phyloP scores from a whole-genome alignment of 1,139 yeast species.

The Yamadazyma spencermartinsiae region DNA sequence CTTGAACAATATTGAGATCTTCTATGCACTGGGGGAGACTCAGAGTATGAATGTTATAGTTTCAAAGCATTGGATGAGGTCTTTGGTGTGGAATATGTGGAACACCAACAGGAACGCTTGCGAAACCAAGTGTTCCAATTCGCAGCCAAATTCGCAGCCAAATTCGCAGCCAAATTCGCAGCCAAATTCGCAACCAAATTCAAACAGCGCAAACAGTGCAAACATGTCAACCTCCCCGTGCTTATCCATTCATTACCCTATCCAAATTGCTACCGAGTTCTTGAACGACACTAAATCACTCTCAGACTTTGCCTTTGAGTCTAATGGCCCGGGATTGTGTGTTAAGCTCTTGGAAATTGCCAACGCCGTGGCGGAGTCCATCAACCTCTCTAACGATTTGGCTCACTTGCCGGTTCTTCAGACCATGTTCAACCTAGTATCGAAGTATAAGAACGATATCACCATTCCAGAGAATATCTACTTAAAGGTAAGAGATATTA shows the following conservation, averaged over 20 bases:
- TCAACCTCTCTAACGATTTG: constrained; percentile 10
- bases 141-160: constrained; percentile 21
- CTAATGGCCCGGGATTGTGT: constrained; percentile 37
- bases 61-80: constrained; percentile 36
- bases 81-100: constrained; percentile 37
- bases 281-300: constrained; percentile 23
- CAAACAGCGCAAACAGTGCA: no score
- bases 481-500: constrained; percentile 17
- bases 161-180: no score
- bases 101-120: no score
- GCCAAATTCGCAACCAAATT: no score
- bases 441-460: constrained; percentile 23
- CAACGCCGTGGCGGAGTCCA: constrained; percentile 25
- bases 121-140: no score
- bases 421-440: constrained; percentile 20
- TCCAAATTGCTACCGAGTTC: constrained; percentile 29
- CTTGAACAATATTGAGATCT: constrained; percentile 20
- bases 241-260: constrained; percentile 26
- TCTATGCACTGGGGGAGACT: constrained; percentile 20
- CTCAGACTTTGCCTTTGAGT: constrained; percentile 33
- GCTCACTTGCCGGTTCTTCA: constrained; percentile 14
- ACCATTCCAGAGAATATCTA: constrained; percentile 22
- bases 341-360: constrained; percentile 34
- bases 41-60: constrained; percentile 32
- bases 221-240: constrained; percentile 12